phyloP scores from a whole-genome alignment of 164 flowering plant species.

The Paratinospora sagittata region DNA sequence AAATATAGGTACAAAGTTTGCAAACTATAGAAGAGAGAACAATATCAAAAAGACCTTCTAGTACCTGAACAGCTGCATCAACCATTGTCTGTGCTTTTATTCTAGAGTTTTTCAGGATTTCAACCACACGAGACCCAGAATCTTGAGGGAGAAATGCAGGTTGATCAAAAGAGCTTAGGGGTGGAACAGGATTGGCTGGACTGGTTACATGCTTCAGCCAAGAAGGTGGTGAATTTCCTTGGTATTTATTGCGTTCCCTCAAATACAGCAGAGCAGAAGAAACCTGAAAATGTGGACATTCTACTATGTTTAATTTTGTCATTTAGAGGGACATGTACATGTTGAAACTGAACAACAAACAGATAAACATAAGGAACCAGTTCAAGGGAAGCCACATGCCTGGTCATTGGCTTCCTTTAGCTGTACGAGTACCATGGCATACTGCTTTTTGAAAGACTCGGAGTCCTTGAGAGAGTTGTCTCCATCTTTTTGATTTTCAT shows the following conservation, averaged over 20 bases:
- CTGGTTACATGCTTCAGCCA: constrained; percentile 24
- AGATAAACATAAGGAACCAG: not conserved
- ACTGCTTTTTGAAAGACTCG: constrained; percentile 48
- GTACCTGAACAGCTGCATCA: constrained; percentile 57
- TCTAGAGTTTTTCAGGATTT: constrained; percentile 53
- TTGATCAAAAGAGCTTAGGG: constrained; percentile 25
- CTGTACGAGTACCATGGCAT: constrained; percentile 53
- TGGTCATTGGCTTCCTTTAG: constrained; percentile 52
- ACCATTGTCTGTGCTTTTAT: constrained; percentile 58
- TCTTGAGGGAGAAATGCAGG: constrained; percentile 30
- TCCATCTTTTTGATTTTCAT: constrained; percentile 33
- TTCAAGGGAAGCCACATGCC: constrained; percentile 30
- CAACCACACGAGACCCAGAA: constrained; percentile 38
- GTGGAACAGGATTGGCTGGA: constrained; percentile 20
- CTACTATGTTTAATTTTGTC: not conserved
- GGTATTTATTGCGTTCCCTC: constrained; percentile 58
- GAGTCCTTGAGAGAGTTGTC: constrained; percentile 37
- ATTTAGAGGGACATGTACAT: not conserved
- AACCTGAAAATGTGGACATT: constrained; percentile 35
- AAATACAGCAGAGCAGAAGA: constrained; percentile 43
- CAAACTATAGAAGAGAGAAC: not conserved
- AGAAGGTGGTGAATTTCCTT: constrained; percentile 28
- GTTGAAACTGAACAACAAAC: not conserved
- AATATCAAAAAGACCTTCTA: not conserved
- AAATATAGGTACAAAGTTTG: not conserved